Evolutionary conservation across 73 alveolate genomes (phyloP).

Genomic region (Paramecium octaurelia): DNA sequence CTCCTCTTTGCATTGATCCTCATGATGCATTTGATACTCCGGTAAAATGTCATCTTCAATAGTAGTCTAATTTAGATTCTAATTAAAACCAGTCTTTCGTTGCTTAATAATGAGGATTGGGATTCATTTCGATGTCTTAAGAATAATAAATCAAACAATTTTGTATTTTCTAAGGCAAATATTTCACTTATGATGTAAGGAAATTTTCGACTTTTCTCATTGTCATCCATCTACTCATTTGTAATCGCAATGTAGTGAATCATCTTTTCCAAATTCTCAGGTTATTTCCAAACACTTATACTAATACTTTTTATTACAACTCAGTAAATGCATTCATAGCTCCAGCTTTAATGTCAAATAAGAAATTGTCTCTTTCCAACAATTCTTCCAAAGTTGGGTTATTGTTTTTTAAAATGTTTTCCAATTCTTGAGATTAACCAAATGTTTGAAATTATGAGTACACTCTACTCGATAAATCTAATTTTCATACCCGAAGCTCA

Average conservation of each 20-base stretch:
- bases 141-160: neutral
- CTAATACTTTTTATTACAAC: neutral
- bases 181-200: conserved; percentile 37
- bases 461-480: neutral
- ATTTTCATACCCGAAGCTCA: conserved; percentile 45
- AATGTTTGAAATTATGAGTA: conserved; percentile 15
- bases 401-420: neutral
- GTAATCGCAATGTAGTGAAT: neutral
- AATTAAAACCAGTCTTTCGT: conserved; percentile 21
- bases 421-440: conserved; percentile 38
- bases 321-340: conserved; percentile 42
- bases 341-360: conserved; percentile 43
- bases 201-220: neutral
- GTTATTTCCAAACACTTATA: neutral
- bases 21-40: neutral
- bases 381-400: conserved; percentile 34
- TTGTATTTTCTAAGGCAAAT: neutral
- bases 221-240: conserved; percentile 5
- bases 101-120: conserved; percentile 5
- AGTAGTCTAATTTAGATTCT: neutral
- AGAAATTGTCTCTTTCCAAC: conserved; percentile 32
- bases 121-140: neutral
- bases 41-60: conserved; percentile 33
- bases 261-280: conserved; percentile 11
- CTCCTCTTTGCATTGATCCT: neutral